These are phyloP conservation scores for Hirschioporus abietinus DNA, from an alignment of 768 basidiomycete genomes.

Conservation along the genomic window DNA sequence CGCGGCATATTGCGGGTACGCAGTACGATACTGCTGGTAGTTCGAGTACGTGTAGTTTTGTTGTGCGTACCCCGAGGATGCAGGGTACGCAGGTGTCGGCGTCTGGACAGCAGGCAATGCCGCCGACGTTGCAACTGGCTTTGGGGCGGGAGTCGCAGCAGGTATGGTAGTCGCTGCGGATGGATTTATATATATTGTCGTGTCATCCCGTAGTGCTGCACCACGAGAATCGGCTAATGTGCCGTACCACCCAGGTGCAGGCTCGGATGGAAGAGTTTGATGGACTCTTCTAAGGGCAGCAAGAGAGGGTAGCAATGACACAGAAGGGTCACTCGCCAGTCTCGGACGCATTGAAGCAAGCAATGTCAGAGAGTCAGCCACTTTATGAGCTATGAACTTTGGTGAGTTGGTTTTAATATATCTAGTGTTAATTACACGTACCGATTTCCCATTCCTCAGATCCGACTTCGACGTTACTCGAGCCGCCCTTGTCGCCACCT, in stretches of 20 bases:
- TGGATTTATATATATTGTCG: conserved; percentile 60
- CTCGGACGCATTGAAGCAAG: conserved; percentile 72
- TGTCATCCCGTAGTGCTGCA: conserved; percentile 68
- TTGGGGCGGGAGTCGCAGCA: conserved; percentile 26
- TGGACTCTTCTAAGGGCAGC: conserved; percentile 66
- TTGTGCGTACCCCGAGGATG: conserved; percentile 20
- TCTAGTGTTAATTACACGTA: conserved; percentile 29
- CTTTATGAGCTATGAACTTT: conserved; percentile 54
- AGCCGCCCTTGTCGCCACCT: conserved; percentile 37
- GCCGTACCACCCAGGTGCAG: conserved; percentile 68
- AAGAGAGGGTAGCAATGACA: conserved; percentile 57
- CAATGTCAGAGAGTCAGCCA: conserved; percentile 61
- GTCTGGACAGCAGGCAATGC: conserved; percentile 29
- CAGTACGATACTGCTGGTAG: conserved; percentile 17
- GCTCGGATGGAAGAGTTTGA: conserved; percentile 55
- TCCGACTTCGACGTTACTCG: conserved; percentile 47
- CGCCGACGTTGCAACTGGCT: conserved; percentile 24
- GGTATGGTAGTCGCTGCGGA: conserved; percentile 21
- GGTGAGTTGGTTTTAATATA: conserved; percentile 12
- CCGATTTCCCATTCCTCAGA: conserved; percentile 85
- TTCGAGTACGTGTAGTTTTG: conserved; percentile 20
- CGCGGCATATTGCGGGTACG: conserved; percentile 31
- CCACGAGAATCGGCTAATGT: conserved; percentile 54
- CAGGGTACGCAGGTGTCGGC: conserved; percentile 25
- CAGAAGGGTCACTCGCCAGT: conserved; percentile 32